Conservation (phyloP, 306 rosid genomes). For the Chamaecrista fasciculata region DNA sequence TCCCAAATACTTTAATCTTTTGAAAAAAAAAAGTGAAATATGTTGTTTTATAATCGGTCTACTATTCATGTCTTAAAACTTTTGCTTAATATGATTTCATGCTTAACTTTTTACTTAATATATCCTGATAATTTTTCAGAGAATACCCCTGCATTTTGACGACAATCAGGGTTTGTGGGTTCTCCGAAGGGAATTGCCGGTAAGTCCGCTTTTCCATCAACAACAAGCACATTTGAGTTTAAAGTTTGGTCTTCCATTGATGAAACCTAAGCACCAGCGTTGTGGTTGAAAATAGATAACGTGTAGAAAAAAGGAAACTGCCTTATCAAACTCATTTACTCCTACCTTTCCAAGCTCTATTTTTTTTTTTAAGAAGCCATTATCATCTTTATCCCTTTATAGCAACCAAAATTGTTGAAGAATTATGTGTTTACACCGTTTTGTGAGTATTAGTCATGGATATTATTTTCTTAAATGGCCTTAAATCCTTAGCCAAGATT, state of each 20-base stretch:
- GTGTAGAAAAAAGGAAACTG: not conserved
- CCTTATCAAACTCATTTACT: not conserved
- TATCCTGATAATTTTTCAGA: conserved; percentile 55
- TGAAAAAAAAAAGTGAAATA: not conserved
- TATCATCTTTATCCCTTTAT: not conserved
- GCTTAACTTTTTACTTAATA: conserved; percentile 1
- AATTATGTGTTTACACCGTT: not conserved
- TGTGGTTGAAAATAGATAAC: not conserved
- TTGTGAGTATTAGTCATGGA: not conserved
- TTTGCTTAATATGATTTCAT: conserved; percentile 3
- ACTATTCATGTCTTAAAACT: not conserved
- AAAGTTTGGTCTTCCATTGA: conserved; percentile 17
- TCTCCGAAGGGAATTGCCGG: conserved; percentile 77
- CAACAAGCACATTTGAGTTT: not conserved
- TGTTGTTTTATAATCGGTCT: conserved; percentile 13
- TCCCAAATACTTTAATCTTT: conserved; percentile 2
- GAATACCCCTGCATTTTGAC: conserved; percentile 60
- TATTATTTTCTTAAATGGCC: not conserved
- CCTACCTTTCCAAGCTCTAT: too few relatives aligned
- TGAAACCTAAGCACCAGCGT: conserved; percentile 12
- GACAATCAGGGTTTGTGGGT: conserved; percentile 59
- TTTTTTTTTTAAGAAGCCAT: not conserved
- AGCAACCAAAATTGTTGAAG: not conserved
- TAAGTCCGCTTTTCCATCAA: conserved; percentile 41
- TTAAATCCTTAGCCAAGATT: not conserved